Percentiles rank a stretch among this genome's conserved stretches.
These are phyloP conservation scores for Hirsutella minnesotensis DNA, from an alignment of 2,329 filamentous ascomycete genomes.

Conservation along the genomic window DNA sequence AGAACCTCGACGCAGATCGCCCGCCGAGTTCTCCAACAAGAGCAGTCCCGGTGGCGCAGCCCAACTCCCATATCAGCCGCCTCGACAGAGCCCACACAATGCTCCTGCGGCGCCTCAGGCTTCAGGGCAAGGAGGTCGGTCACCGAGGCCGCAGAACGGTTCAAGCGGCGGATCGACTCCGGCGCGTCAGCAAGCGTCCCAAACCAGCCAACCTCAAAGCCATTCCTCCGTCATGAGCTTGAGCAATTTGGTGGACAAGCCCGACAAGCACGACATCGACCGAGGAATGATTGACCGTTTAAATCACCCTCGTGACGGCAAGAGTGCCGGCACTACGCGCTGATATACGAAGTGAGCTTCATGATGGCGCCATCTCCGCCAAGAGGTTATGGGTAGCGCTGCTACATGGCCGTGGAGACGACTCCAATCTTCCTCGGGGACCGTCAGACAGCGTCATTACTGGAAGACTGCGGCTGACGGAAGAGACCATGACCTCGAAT, in stretches of 20 bases:
- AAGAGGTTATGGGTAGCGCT: too few species aligned
- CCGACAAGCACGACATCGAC: conserved; percentile 42
- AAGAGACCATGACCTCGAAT: too few species aligned
- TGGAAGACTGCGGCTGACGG: too few species aligned
- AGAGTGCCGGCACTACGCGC: conserved; percentile 5
- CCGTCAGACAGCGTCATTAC: too few species aligned
- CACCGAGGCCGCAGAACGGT: conserved; percentile 23
- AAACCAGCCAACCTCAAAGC: conserved; percentile 11
- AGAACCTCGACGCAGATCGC: conserved; percentile 37
- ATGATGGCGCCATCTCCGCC: too few species aligned
- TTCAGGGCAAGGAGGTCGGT: conserved; percentile 18
- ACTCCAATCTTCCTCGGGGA: too few species aligned
- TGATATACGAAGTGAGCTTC: background rate
- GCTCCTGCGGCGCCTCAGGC: conserved; percentile 23
- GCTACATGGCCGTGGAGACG: too few species aligned
- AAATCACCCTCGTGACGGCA: conserved; percentile 22
- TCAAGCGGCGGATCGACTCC: conserved; percentile 25
- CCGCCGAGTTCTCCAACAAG: conserved; percentile 34
- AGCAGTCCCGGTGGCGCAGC: conserved; percentile 32
- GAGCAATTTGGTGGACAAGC: conserved; percentile 37
- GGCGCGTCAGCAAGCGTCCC: conserved; percentile 12
- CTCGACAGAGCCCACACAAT: conserved; percentile 25
- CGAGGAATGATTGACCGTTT: conserved; percentile 41
- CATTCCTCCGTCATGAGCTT: conserved; percentile 38
- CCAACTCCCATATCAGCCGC: conserved; percentile 24